Conservation (phyloP, 169 alveolate genomes). For the Eimeria acervulina region DNA sequence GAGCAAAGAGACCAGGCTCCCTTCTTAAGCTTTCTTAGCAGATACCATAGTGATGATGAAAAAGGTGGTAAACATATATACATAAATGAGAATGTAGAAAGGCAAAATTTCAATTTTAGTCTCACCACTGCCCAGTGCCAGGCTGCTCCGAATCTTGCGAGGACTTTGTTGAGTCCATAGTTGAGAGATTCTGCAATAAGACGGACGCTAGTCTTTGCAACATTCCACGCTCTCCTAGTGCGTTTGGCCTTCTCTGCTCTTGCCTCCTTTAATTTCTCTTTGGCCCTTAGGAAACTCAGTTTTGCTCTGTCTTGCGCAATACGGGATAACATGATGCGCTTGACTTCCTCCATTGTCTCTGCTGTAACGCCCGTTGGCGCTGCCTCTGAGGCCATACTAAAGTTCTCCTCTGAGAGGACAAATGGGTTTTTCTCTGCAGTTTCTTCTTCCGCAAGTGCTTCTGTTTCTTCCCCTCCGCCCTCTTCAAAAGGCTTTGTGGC, state of each 20-base stretch:
- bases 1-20: background rate
- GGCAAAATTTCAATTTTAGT: background rate
- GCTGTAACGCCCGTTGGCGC: background rate
- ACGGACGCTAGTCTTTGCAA: conserved; percentile 46
- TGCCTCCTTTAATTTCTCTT: background rate
- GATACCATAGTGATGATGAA: background rate
- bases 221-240: background rate
- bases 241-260: background rate
- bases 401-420: no score
- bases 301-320: background rate
- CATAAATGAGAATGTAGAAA: background rate
- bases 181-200: conserved; percentile 28
- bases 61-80: background rate
- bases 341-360: background rate
- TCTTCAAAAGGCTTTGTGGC: background rate
- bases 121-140: conserved; percentile 67
- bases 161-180: background rate
- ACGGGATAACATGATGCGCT: background rate
- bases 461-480: background rate
- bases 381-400: background rate
- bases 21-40: background rate
- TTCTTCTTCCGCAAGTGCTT: background rate
- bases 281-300: background rate
- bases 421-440: no score
- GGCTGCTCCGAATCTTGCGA: conserved; percentile 22